phyloP scores from a whole-genome alignment of 257 asterid genomes.

The Salvia hispanica region DNA sequence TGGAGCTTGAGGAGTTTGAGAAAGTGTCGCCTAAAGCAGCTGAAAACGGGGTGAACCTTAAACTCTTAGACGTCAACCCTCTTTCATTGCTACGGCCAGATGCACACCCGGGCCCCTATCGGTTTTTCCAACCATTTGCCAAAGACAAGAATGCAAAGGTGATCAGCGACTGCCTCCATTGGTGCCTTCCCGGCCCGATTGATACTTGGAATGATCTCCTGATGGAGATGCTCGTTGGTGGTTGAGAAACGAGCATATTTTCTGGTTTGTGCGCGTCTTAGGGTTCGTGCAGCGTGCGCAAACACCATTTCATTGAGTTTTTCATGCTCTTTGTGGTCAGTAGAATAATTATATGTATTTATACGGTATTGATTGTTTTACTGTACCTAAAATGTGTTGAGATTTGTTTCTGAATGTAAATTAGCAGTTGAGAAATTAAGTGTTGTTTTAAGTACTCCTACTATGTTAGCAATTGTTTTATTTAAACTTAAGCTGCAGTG shows the following conservation, averaged over 20 bases:
- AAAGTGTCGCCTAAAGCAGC: constrained; percentile 49
- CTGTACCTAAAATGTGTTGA: background rate
- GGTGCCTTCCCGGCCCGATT: constrained; percentile 89
- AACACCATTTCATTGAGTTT: background rate
- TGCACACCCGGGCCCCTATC: constrained; percentile 76
- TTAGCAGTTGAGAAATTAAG: background rate
- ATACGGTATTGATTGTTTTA: background rate
- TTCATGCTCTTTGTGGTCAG: background rate
- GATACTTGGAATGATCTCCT: constrained; percentile 80
- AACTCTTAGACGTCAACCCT: constrained; percentile 55
- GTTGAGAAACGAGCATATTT: constrained; percentile 9
- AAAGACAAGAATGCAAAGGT: constrained; percentile 47
- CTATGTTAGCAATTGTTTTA: background rate
- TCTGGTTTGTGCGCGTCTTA: background rate
- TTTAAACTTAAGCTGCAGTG: no score
- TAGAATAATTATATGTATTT: background rate
- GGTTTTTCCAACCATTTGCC: constrained; percentile 57
- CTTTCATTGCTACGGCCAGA: constrained; percentile 71
- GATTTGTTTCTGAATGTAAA: background rate
- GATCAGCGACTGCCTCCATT: constrained; percentile 70
- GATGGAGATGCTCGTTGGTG: constrained; percentile 51
- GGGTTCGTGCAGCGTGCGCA: background rate
- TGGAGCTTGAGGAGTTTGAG: constrained; percentile 57
- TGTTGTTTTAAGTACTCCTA: background rate
- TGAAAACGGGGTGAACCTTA: constrained; percentile 56